These are phyloP conservation scores for Mycena rebaudengoi DNA, from an alignment of 768 basidiomycete species.

Conservation along the genomic window DNA sequence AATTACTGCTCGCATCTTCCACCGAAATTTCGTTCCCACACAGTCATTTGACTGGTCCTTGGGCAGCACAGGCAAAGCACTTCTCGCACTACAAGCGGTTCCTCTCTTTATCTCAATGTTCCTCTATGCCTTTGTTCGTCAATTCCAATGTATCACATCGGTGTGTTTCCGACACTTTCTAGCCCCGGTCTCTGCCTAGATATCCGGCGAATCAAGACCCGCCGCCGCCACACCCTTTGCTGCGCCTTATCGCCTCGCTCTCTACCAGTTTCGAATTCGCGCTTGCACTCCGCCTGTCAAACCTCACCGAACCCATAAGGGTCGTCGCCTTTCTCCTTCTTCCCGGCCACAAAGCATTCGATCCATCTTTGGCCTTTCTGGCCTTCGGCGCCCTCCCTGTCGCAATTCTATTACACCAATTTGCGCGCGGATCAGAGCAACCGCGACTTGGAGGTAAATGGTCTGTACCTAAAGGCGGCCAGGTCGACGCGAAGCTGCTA, in stretches of 20 bases:
- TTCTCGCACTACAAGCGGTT: slow-evolving; percentile 51
- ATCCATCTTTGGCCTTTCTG: slow-evolving; percentile 63
- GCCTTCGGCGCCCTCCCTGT: slow-evolving; percentile 62
- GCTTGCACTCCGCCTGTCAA: slow-evolving; percentile 61
- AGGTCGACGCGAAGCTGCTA: slow-evolving; percentile 56
- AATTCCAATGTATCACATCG: slow-evolving; percentile 25
- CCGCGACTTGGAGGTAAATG: slow-evolving; percentile 55
- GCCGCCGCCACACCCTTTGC: slow-evolving; percentile 6
- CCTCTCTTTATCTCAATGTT: slow-evolving; percentile 44
- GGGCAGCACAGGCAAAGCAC: slow-evolving; percentile 40
- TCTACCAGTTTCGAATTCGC: slow-evolving; percentile 60
- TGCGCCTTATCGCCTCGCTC: slow-evolving; percentile 51
- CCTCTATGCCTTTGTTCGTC: slow-evolving; percentile 41
- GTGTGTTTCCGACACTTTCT: neutral
- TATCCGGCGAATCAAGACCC: slow-evolving; percentile 6
- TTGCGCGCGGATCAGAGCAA: slow-evolving; percentile 45
- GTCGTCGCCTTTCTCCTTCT: slow-evolving; percentile 63
- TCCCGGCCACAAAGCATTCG: slow-evolving; percentile 58
- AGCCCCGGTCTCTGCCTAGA: slow-evolving; percentile 8
- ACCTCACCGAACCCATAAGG: slow-evolving; percentile 56
- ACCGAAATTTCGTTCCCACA: slow-evolving; percentile 35
- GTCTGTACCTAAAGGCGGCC: slow-evolving; percentile 48
- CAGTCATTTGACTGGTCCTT: slow-evolving; percentile 51
- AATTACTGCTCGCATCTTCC: slow-evolving; percentile 51
- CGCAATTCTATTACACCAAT: slow-evolving; percentile 52